phyloP scores from a whole-genome alignment of 495 filamentous ascomycete genomes.

The Penicillium alfredii region DNA sequence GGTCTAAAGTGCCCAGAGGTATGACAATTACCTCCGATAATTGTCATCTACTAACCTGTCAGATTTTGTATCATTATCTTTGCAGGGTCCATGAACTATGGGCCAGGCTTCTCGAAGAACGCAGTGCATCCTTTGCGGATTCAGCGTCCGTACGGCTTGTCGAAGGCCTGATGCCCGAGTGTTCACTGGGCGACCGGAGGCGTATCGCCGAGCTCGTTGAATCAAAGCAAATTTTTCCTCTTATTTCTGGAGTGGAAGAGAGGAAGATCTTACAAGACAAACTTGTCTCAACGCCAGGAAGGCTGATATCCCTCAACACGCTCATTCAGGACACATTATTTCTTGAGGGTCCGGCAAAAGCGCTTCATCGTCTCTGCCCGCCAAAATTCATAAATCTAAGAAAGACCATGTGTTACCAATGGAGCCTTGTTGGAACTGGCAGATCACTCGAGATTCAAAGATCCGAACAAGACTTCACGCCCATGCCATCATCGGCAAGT shows the following conservation, averaged over 20 bases:
- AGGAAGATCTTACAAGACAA: neutral
- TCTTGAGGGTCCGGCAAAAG: constrained; percentile 2
- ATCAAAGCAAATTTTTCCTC: constrained; percentile 1
- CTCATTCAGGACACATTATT: constrained; percentile 6
- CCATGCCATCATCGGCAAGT: neutral
- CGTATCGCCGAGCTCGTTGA: neutral
- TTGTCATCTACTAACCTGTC: neutral
- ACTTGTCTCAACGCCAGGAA: neutral
- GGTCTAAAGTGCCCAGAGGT: constrained; percentile 7
- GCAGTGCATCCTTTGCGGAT: neutral
- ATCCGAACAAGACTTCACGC: neutral
- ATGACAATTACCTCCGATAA: neutral
- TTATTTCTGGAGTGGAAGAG: neutral
- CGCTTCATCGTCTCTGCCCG: neutral
- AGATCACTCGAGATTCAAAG: neutral
- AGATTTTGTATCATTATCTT: constrained; percentile 7
- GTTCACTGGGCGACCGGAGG: neutral
- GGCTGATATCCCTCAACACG: constrained; percentile 5
- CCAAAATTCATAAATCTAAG: constrained; percentile 1
- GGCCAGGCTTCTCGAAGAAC: neutral
- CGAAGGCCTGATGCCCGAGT: neutral
- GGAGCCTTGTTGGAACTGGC: neutral
- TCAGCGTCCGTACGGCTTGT: neutral
- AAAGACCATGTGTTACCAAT: neutral
- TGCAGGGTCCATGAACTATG: constrained; percentile 1